These are phyloP conservation scores for Aureoboletus auriporus DNA, from an alignment of 768 basidiomycete genomes.

Conservation along the genomic window DNA sequence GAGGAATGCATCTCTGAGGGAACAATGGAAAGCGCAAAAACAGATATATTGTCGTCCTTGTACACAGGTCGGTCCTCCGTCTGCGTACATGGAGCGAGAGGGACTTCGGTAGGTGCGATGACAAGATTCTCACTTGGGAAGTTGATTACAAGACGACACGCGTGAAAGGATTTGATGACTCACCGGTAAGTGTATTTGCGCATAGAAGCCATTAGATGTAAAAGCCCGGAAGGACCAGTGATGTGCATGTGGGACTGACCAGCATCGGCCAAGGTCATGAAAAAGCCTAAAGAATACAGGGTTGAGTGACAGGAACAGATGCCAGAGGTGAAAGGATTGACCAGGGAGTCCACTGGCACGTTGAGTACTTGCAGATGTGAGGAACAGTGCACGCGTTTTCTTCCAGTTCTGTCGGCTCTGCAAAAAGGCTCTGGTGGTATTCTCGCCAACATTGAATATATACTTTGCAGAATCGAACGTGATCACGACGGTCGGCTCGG, in stretches of 20 bases:
- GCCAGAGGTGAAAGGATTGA: conserved; percentile 25
- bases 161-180: background rate
- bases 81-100: conserved; percentile 20
- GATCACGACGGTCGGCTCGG: conserved; percentile 73
- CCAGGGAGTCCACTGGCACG: conserved; percentile 73
- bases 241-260: conserved; percentile 54
- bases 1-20: conserved; percentile 6
- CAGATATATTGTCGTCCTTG: conserved; percentile 58
- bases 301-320: background rate
- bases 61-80: conserved; percentile 43
- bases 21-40: conserved; percentile 58
- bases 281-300: conserved; percentile 44
- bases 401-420: conserved; percentile 65
- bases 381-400: conserved; percentile 66
- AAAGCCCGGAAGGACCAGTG: conserved; percentile 69
- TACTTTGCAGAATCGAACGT: conserved; percentile 79
- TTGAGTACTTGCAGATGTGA: conserved; percentile 61
- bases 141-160: background rate
- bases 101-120: conserved; percentile 44
- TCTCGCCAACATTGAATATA: conserved; percentile 86
- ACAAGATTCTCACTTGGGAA: conserved; percentile 45
- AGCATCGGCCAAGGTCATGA: conserved; percentile 80
- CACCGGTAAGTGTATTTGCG: conserved; percentile 67
- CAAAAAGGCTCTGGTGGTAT: conserved; percentile 67
- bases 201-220: conserved; percentile 68